phyloP scores from a whole-genome alignment of 306 rosid species.

The Ormosia emarginata region DNA sequence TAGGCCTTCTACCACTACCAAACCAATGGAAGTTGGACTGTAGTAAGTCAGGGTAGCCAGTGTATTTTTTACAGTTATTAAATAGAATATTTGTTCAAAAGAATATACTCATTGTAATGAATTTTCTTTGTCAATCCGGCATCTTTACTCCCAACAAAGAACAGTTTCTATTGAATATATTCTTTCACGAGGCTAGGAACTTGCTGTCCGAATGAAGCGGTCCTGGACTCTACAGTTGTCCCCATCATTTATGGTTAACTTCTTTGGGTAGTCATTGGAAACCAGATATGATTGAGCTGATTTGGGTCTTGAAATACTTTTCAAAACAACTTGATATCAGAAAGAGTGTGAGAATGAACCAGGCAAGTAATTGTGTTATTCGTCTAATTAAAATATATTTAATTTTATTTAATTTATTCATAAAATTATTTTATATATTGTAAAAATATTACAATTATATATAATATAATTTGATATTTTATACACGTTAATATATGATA shows the following conservation, averaged over 20 bases:
- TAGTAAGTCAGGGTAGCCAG: slow-evolving; percentile 46
- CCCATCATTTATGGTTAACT: background rate
- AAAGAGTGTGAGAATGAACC: background rate
- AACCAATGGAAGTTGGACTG: slow-evolving; percentile 41
- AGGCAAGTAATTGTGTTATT: too few relatives aligned
- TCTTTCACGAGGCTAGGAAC: background rate
- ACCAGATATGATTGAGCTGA: background rate
- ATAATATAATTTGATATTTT: too few relatives aligned
- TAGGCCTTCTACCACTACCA: slow-evolving; percentile 43
- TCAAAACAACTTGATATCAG: background rate
- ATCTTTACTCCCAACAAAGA: slow-evolving; percentile 30
- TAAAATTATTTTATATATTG: too few relatives aligned
- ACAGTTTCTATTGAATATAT: slow-evolving; percentile 5
- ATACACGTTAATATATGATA: too few relatives aligned
- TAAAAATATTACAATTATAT: too few relatives aligned
- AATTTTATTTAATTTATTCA: too few relatives aligned
- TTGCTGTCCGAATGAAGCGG: background rate
- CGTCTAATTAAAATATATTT: too few relatives aligned
- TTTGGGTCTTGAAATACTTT: background rate
- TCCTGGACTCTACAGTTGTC: background rate
- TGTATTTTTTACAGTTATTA: slow-evolving; percentile 41
- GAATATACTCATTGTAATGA: slow-evolving; percentile 45
- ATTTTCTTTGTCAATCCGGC: slow-evolving; percentile 29
- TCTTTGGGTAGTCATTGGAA: slow-evolving; percentile 1
- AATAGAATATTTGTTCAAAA: slow-evolving; percentile 43